Evolutionary conservation across 1,284 basidiomycete genomes (phyloP).

Genomic region (Heterobasidion irregulare): DNA sequence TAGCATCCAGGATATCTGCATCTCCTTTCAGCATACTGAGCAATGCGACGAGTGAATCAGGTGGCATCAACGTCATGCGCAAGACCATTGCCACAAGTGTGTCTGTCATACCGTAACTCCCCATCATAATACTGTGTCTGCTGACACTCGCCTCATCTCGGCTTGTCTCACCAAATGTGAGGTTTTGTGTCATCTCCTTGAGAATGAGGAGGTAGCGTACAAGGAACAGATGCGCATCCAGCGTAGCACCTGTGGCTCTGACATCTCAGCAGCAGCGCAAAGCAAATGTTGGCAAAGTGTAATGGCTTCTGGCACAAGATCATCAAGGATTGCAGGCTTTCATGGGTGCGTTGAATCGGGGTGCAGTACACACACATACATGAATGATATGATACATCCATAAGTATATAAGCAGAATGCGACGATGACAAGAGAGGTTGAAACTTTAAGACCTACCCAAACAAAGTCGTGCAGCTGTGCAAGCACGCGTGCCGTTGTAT

Average conservation of each 20-base stretch:
- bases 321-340: conserved; percentile 85
- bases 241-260: conserved; percentile 30
- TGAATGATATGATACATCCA: neutral
- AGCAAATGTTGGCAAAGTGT: conserved; percentile 76
- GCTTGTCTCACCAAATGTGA: conserved; percentile 51
- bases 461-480: conserved; percentile 85
- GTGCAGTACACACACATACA: neutral
- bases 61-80: conserved; percentile 64
- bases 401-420: neutral
- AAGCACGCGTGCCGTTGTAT: conserved; percentile 82
- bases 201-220: conserved; percentile 85
- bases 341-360: neutral
- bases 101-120: conserved; percentile 32
- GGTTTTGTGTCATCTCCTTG: conserved; percentile 77
- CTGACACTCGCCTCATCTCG: conserved; percentile 10
- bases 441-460: conserved; percentile 47
- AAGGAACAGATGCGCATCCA: conserved; percentile 79
- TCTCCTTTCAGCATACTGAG: conserved; percentile 56
- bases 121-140: conserved; percentile 17
- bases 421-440: neutral
- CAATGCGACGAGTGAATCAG: conserved; percentile 57
- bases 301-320: conserved; percentile 88
- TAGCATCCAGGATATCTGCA: conserved; percentile 45
- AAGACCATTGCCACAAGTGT: conserved; percentile 67
- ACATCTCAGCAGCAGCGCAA: conserved; percentile 55